phyloP scores from a whole-genome alignment of 129 eudicot species.

The sunflower (Helianthus annuus) region DNA sequence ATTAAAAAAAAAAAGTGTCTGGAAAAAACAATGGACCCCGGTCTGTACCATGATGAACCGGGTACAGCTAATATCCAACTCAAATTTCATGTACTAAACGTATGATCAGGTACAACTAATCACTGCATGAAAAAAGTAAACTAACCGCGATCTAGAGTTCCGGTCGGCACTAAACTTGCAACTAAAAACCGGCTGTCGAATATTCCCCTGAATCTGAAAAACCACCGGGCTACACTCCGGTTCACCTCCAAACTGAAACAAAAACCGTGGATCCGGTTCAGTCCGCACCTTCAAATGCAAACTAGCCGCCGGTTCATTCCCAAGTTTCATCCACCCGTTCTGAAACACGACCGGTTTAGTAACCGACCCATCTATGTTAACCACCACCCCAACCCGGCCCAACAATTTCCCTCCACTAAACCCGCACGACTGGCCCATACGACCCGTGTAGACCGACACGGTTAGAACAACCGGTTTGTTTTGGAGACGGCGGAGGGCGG shows the following conservation, averaged over 20 bases:
- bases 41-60: constrained; percentile 10
- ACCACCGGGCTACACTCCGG: constrained; percentile 97
- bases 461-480: constrained; percentile 49
- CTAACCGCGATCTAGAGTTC: constrained; percentile 86
- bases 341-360: constrained; percentile 50
- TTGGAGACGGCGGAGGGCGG: constrained; percentile 65
- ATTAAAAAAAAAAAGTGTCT: neutral
- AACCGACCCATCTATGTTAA: constrained; percentile 49
- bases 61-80: constrained; percentile 32
- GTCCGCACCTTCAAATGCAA: constrained; percentile 67
- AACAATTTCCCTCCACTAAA: constrained; percentile 51
- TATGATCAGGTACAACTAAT: neutral
- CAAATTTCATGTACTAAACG: constrained; percentile 9
- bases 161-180: constrained; percentile 92
- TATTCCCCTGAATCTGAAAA: constrained; percentile 88
- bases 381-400: constrained; percentile 48
- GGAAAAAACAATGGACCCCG: constrained; percentile 20
- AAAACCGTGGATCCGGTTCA: constrained; percentile 90
- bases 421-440: constrained; percentile 76
- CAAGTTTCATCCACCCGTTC: constrained; percentile 85
- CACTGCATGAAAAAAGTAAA: constrained; percentile 3
- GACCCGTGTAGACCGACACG: constrained; percentile 67
- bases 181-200: constrained; percentile 93
- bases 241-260: constrained; percentile 93
- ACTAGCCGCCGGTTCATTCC: constrained; percentile 48